Base-by-base conservation (phyloP, 805 yeast genomes). In the Kodamaea jinghongensis region DNA sequence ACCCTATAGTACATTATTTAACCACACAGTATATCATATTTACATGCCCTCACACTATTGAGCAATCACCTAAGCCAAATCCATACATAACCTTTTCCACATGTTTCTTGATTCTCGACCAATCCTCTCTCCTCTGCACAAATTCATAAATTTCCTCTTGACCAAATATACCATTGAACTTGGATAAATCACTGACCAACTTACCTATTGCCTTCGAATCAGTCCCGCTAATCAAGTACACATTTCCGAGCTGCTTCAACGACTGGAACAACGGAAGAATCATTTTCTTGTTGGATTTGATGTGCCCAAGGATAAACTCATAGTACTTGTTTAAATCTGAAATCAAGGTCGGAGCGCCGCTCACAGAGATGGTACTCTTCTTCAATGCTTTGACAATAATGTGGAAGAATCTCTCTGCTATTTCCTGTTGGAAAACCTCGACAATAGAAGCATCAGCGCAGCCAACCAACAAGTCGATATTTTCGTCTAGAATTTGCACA, bases 31-130 rank as follows among this genome's bases (percentile, higher is more conserved):
- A 5, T 12, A 5, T 5, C 11, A 7, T 7, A 7, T 6, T 6
- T 30, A 6, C 17, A 30, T 30, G 13, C n/a, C n/a, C n/a, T 15
- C 46, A 82, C 65, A 74, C 65, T 30, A 87, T 66, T 0, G 58
- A 48, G 66, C 96, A 90, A 53, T 89, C 96, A 17, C 79, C 84
- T 20, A 82, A 62, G 12, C 87, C 89, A 39, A 91, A 71, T 0
- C 99, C 98, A 55, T 89, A 93, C 81, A 93, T 86, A n/a, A 87
- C 90, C 58, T 83, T 87, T 60, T 91, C 98, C 7, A 91, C 97
- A 43, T 84, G 85, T 45, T 74, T 70, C 48, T 79, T 83, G 17
- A 91, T 84, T 27, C 65, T 54, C 0, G 75, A 63, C 99, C 99
- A 91, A 59, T 91, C 99, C 27, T 81, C 75, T 41, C 99, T 70